phyloP scores from a whole-genome alignment of 2,329 filamentous ascomycete genomes.

The Proliferodiscus dingleyae region DNA sequence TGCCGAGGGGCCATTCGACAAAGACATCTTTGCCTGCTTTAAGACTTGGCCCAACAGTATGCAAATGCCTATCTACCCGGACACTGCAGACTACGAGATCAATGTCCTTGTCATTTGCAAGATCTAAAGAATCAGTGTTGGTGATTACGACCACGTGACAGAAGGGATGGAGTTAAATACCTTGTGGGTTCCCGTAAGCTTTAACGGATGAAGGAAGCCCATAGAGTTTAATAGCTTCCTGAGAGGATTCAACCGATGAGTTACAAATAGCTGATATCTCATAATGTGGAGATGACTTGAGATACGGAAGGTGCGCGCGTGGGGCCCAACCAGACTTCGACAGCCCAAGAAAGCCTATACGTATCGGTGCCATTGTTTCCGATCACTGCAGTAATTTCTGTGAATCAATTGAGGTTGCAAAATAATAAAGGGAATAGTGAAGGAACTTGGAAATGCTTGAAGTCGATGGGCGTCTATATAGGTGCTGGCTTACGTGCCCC shows the following conservation, averaged over 20 bases:
- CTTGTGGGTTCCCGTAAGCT: slow-evolving; percentile 39
- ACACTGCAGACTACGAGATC: slow-evolving; percentile 45
- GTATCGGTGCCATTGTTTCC: slow-evolving; percentile 19
- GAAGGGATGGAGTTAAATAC: slow-evolving; percentile 2
- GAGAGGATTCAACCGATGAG: slow-evolving; percentile 38
- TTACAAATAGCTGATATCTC: slow-evolving; percentile 47
- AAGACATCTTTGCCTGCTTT: slow-evolving; percentile 44
- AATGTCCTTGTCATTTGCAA: slow-evolving; percentile 43
- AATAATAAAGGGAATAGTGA: neutral
- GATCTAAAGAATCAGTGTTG: slow-evolving; percentile 20
- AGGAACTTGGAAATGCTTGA: neutral
- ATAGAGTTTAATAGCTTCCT: slow-evolving; percentile 37
- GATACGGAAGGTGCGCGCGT: slow-evolving; percentile 33
- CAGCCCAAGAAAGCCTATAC: slow-evolving; percentile 23
- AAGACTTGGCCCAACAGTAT: slow-evolving; percentile 38
- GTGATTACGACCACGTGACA: no score
- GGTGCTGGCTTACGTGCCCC: neutral
- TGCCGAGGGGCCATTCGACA: slow-evolving; percentile 45
- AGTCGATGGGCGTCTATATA: neutral
- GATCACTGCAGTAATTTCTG: neutral
- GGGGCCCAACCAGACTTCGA: slow-evolving; percentile 31
- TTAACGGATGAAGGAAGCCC: slow-evolving; percentile 35
- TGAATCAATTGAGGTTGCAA: neutral
- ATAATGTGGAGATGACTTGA: slow-evolving; percentile 32
- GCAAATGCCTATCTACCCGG: slow-evolving; percentile 40